These are phyloP conservation scores for Amoebophrya sp. DNA, from an alignment of 169 alveolate species.

Conservation along the genomic window DNA sequence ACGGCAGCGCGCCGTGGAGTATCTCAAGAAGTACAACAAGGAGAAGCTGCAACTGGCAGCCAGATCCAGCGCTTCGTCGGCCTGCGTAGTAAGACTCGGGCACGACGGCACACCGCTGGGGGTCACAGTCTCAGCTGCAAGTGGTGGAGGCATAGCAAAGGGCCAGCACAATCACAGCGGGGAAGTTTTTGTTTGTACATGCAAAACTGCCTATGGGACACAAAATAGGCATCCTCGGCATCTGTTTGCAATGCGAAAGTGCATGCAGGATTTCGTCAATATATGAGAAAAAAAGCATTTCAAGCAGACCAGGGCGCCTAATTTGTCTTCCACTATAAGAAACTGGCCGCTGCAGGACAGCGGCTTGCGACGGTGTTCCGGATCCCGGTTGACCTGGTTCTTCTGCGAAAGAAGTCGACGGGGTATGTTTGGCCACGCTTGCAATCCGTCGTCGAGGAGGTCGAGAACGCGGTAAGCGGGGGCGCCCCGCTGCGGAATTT, in stretches of 20 bases:
- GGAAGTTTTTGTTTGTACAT: background rate
- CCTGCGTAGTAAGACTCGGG: background rate
- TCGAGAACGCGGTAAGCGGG: background rate
- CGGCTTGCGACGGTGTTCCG: background rate
- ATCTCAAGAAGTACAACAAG: background rate
- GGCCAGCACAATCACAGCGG: background rate
- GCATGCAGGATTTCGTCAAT: no score
- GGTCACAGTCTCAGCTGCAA: background rate
- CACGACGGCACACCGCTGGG: background rate
- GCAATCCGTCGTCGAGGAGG: background rate
- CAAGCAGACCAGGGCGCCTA: no score
- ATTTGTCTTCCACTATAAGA: no score
- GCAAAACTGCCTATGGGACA: no score
- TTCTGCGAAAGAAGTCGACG: background rate
- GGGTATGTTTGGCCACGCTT: background rate
- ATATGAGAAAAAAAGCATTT: no score
- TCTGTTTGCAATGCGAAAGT: no score
- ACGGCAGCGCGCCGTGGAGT: background rate
- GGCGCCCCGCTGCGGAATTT: background rate
- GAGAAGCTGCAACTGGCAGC: background rate
- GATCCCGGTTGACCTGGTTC: background rate
- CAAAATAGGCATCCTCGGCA: no score
- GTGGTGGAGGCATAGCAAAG: background rate
- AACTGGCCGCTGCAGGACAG: background rate
- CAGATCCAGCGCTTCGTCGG: background rate